Evolutionary conservation across 805 yeast species (phyloP).

Genomic region (Teunomyces stri): DNA sequence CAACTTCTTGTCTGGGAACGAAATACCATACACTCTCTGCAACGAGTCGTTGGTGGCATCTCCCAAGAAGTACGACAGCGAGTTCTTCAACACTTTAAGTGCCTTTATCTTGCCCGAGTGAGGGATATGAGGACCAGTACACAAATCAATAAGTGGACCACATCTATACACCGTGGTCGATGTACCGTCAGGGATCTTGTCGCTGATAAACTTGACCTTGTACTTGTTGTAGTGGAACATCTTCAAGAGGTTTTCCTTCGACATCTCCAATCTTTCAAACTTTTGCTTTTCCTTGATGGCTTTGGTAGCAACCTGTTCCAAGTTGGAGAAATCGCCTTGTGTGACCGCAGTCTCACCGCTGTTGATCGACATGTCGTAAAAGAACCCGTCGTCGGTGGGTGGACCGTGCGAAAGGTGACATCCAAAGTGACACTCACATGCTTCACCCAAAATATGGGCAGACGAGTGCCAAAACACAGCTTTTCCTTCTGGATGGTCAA

Average conservation of each 20-base stretch:
- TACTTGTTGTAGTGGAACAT: constrained; percentile 97
- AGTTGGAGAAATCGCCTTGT: constrained; percentile 76
- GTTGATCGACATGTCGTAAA: constrained; percentile 89
- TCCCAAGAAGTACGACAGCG: constrained; percentile 94
- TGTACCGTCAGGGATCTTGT: constrained; percentile 94
- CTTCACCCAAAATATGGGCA: constrained; percentile 97
- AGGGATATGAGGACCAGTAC: constrained; percentile 97
- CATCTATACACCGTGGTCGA: constrained; percentile 96
- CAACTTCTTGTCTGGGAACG: constrained; percentile 96
- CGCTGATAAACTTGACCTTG: constrained; percentile 80
- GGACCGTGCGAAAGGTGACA: constrained; percentile 89
- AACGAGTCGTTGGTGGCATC: constrained; percentile 89
- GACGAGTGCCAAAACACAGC: constrained; percentile 98
- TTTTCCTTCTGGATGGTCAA: constrained; percentile 91
- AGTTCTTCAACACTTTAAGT: constrained; percentile 89
- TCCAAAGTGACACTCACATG: constrained; percentile 94
- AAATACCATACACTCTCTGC: constrained; percentile 96
- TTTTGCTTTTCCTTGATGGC: constrained; percentile 94
- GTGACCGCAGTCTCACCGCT: constrained; percentile 68
- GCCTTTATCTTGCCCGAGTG: constrained; percentile 96
- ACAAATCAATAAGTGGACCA: constrained; percentile 94
- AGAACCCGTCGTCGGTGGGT: constrained; percentile 96
- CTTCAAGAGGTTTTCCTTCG: constrained; percentile 85
- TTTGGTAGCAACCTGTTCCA: constrained; percentile 83
- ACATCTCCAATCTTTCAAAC: constrained; percentile 88